A percentile compares a stretch with the other conserved stretches of the same genome.
phyloP scores from a whole-genome alignment of 345 rosid genomes.

The Geranium rotundifolium region DNA sequence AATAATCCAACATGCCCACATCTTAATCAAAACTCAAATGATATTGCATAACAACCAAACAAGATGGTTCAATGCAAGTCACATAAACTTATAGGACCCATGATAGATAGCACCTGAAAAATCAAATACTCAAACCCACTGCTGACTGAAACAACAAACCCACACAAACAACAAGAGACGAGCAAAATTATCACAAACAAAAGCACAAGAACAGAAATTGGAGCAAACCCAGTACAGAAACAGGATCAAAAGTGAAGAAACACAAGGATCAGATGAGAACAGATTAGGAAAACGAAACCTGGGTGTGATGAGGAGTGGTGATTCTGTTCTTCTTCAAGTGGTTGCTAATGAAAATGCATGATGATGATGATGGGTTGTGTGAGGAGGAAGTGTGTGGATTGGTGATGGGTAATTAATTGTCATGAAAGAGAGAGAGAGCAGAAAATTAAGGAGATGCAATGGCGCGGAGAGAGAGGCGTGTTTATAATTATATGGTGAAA shows the following conservation, averaged over 20 bases:
- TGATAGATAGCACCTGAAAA: no score
- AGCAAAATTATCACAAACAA: no score
- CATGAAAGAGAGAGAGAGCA: neutral
- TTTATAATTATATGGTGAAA: conserved; percentile 1
- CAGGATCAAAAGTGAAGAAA: neutral
- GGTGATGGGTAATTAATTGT: neutral
- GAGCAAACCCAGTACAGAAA: neutral
- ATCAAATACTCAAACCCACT: neutral
- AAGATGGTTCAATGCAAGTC: neutral
- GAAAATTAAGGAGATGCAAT: conserved; percentile 4
- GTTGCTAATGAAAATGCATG: neutral
- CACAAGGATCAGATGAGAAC: neutral
- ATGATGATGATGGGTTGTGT: neutral
- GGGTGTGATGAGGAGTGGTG: neutral
- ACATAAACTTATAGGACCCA: neutral
- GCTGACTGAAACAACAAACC: neutral
- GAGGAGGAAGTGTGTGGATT: neutral
- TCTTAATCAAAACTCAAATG: no score
- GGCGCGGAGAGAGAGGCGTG: conserved; percentile 7
- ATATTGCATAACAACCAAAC: neutral
- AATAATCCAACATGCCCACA: no score
- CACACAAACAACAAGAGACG: neutral
- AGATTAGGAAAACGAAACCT: neutral
- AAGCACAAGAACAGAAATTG: no score
- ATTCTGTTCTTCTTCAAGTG: neutral